Evolutionary conservation across 2,329 filamentous ascomycete species (phyloP).

Genomic region (Sporothrix phasma): DNA sequence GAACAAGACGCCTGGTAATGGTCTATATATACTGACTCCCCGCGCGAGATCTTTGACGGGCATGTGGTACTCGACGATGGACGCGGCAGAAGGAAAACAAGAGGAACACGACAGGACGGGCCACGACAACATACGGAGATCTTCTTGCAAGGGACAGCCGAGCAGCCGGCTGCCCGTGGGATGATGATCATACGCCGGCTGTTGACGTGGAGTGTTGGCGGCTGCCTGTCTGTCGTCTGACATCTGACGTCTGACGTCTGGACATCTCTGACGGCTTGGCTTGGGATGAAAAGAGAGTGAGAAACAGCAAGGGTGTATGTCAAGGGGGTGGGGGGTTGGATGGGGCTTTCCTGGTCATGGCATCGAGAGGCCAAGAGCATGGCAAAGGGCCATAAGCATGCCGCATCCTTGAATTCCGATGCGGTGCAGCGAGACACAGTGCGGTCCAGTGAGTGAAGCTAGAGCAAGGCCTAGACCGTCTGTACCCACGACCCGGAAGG

Average conservation of each 20-base stretch:
- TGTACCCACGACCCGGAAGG: background rate
- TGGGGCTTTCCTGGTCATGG: background rate
- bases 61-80: background rate
- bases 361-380: background rate
- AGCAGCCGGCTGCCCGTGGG: background rate
- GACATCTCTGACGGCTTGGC: background rate
- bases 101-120: background rate
- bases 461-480: background rate
- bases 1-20: background rate
- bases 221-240: background rate
- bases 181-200: constrained; percentile 11
- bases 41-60: background rate
- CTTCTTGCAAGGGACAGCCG: background rate
- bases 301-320: background rate
- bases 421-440: background rate
- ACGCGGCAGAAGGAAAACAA: background rate
- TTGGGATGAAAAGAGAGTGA: constrained; percentile 8
- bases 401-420: background rate
- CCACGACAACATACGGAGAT: background rate
- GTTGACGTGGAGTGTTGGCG: background rate
- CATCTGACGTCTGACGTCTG: background rate
- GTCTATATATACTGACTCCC: constrained; percentile 4
- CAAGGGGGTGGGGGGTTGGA: background rate
- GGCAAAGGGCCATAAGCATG: background rate
- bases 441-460: background rate